Evolutionary conservation across 2,329 filamentous ascomycete species (phyloP), one percentile per base, ranked within the genome.

Genomic region (Exophiala aquamarina): DNA sequence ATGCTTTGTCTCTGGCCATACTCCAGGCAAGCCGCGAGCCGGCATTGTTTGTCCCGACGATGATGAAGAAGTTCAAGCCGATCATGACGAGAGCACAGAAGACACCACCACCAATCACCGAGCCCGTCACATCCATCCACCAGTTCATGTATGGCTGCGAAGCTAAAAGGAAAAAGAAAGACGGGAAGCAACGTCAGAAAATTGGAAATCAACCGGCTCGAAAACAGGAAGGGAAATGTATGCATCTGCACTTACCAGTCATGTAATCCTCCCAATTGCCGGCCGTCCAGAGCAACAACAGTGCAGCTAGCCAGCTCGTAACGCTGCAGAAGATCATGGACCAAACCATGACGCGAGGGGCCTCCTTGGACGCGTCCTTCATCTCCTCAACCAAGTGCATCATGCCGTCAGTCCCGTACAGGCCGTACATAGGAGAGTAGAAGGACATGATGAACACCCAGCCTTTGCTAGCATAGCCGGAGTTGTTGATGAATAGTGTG

Each of bases 361-460:
- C 52, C 11, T 51, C 42, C 38, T 51, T 52, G 17, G 52, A 81
- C 29, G 86, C 83, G 61, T 87, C 83, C 61, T 86, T 49, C 52
- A 52, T 54, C 37, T 54, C 52, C 33, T 54, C 52, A 17, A 54
- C 78, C 31, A 87, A 62, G 61, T 87, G 84, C 1, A 78, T 78
- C 2, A 81, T 77, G 39, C 80, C 79, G 59, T 87, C 84, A 0
- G 82, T 79, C 1, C 79, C 78, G 9, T 17, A 87, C 77, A 43
- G 78, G 77, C 61, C 80, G 87, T 5, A 84, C 83, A 17, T 82
- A 83, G 59, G 87, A 87, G 20, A 85, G 70, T 63, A 86, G 81
- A 21, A 82, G 79, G 2, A 78, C 69, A 58, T 50, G 29, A 84
- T 67, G 52, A 86, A 86, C 2, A 81, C 81, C 15, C 85, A 78